A percentile compares a stretch with the other conserved stretches of the same genome.
Evolutionary conservation across 179 eudicot genomes (phyloP).

Genomic region (Kewa caespitosa): DNA sequence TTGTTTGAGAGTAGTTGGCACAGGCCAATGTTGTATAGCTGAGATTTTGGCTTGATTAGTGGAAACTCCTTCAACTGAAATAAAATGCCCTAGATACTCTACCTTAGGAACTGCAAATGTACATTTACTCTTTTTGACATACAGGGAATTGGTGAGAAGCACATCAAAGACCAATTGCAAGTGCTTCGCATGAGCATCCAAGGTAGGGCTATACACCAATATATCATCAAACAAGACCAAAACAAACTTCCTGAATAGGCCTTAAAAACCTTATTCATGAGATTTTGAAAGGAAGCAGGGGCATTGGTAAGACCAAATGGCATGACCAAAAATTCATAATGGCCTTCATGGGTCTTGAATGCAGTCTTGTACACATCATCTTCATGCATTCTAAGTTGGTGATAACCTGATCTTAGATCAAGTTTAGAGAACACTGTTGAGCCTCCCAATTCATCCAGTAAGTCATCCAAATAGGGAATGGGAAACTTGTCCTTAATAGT

Average conservation of each 20-base stretch:
- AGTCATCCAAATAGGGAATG: neutral
- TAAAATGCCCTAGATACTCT: neutral
- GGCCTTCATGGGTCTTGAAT: neutral
- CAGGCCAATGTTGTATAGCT: neutral
- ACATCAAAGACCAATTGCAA: neutral
- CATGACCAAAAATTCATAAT: neutral
- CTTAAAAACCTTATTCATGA: neutral
- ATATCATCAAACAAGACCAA: neutral
- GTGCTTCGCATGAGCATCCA: neutral
- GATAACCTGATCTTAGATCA: neutral
- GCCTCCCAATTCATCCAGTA: neutral
- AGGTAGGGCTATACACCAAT: neutral
- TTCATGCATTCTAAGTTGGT: neutral
- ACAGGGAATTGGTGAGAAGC: neutral
- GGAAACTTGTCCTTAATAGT: constrained; percentile 1
- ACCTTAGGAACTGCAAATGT: neutral
- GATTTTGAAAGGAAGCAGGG: neutral
- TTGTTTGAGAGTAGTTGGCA: neutral
- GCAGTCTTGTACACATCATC: neutral
- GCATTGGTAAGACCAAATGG: constrained; percentile 2
- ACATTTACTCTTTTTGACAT: neutral
- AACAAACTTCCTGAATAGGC: neutral
- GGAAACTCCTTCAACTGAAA: neutral
- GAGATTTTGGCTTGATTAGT: neutral
- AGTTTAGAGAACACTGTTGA: neutral